Conservation (phyloP, 2,329 filamentous ascomycete species). For the Cercospora sojina region DNA sequence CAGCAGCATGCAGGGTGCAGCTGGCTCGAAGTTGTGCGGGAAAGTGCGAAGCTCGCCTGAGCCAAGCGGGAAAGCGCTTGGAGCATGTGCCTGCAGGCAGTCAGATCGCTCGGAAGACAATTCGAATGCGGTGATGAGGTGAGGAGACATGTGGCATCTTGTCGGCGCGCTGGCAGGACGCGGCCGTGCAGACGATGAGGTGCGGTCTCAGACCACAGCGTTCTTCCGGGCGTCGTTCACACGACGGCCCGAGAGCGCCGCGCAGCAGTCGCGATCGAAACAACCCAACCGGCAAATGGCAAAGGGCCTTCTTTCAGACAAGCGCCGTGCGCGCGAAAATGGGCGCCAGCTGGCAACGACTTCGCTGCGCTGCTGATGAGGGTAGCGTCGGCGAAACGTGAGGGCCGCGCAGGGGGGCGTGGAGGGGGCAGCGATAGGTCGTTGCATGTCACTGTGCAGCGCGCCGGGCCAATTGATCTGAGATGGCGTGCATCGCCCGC, state of each 20-base stretch:
- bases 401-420: not conserved
- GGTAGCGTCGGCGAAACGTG: not conserved
- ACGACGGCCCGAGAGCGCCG: not conserved
- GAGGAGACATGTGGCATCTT: not conserved
- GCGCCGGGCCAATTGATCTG: constrained; percentile 2
- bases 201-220: constrained; percentile 10
- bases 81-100: not conserved
- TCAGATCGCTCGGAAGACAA: not conserved
- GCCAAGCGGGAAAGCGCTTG: not conserved
- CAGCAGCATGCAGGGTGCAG: constrained; percentile 8
- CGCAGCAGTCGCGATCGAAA: not conserved
- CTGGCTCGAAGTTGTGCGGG: not conserved
- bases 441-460: constrained; percentile 7
- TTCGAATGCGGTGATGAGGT: not conserved
- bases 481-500: not conserved
- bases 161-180: not conserved
- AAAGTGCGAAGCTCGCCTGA: not conserved
- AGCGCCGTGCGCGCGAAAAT: not conserved
- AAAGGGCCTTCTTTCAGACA: not conserved
- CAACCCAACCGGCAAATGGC: not conserved
- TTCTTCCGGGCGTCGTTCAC: not conserved
- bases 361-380: not conserved
- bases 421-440: not conserved
- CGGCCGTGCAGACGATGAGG: constrained; percentile 1
- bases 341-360: not conserved